phyloP scores from a whole-genome alignment of 208 protist species.

The Polymyxa betae region DNA sequence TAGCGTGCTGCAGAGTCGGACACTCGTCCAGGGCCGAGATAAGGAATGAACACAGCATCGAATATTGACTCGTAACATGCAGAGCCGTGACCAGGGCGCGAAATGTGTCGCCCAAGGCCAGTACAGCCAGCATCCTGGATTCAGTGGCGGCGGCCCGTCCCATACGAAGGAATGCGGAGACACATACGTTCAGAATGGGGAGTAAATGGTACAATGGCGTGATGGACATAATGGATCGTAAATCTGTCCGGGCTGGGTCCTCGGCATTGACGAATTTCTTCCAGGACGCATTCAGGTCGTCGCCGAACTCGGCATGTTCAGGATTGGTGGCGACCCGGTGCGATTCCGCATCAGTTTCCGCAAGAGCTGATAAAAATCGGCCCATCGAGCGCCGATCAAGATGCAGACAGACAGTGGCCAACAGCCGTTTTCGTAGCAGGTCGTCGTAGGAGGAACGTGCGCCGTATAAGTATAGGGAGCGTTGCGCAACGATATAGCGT shows the following conservation, averaged over 20 bases:
- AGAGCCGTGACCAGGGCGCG: neutral
- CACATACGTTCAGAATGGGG: neutral
- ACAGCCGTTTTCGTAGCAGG: neutral
- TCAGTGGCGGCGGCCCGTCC: too few relatives aligned
- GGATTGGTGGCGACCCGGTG: neutral
- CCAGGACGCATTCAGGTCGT: constrained; percentile 23
- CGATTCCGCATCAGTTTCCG: neutral
- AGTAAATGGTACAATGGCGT: neutral
- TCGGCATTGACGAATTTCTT: neutral
- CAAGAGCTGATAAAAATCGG: neutral
- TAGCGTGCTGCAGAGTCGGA: neutral
- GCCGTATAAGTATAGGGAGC: constrained; percentile 1
- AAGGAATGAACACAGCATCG: constrained; percentile 5
- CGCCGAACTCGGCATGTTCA: neutral
- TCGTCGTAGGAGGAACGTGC: neutral
- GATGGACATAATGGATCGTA: neutral
- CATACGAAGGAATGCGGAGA: neutral
- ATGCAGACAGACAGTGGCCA: neutral
- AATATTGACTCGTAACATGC: constrained; percentile 16
- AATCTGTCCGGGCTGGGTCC: neutral
- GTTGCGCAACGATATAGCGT: constrained; percentile 6
- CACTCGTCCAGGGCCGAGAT: neutral
- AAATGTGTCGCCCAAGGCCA: neutral
- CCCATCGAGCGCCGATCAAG: neutral
- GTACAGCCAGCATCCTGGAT: neutral